Evolutionary conservation across 305 asterid species (phyloP), one percentile per base, ranked within the genome.

Genomic region (Plantago coronopus): DNA sequence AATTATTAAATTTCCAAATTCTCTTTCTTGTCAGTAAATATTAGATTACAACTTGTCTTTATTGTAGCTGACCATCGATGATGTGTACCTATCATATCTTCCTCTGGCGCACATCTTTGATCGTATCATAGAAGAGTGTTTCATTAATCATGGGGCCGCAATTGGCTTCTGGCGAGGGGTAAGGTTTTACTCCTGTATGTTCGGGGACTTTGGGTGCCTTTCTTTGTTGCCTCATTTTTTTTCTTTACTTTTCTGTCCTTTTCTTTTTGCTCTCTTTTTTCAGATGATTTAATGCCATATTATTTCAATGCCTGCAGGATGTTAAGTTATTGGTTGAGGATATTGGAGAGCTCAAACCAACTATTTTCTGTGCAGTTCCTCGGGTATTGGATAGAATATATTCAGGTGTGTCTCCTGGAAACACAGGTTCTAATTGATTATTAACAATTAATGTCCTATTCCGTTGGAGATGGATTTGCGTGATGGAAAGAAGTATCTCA

Each of bases 121-220:
- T 67, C 95, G 96, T 48, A 87, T 72, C 76, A 81, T 91, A 66
- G 98, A 91, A 79, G 96, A 88, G 78, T 84, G 85, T 55, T 70
- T 84, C 61, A 91, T 91, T 69, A 70, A 77, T 64, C 86, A 82
- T 62, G 98, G 96, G 57, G 96, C 86, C 44, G 81, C 98, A 63
- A 88, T 91, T 72, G 98, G 98, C 76, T 91, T 91, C 78, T 91
- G 98, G 98, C 95, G 95, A 47, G 96, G 99, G 94, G 99, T 93
- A 77, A 73, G 84, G 49, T 62, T 53, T 25, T 61, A 63, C 54
- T 43, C 61, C 61, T 79, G 55, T 61, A n/a, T n/a, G n/a, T n/a
- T n/a, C n/a, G n/a, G n/a, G 20, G 13, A 50, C 15, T 25, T 53
- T 53, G 34, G 11, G 16, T 34, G 42, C 42, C 42, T 1, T 34